These are phyloP conservation scores for Aspergillus melleus DNA, from an alignment of 2,329 filamentous ascomycete species.

Conservation along the genomic window DNA sequence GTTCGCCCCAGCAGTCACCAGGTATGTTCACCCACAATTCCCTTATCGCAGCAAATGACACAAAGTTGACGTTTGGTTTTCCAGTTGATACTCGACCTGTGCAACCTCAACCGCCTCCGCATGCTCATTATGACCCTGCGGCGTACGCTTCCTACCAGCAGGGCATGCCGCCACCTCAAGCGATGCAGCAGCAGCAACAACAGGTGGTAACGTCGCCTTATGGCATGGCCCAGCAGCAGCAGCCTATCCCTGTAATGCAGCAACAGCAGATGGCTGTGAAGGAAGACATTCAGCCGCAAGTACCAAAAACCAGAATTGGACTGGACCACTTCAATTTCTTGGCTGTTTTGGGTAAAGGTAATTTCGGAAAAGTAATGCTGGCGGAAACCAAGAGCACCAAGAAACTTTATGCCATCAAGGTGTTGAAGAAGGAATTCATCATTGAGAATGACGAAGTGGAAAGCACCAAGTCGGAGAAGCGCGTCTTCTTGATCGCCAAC, in stretches of 20 bases:
- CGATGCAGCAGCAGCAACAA: slow-evolving; percentile 19
- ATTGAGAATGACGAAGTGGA: slow-evolving; percentile 99
- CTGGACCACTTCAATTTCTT: slow-evolving; percentile 99
- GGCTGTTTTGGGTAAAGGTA: slow-evolving; percentile 95
- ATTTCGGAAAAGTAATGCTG: slow-evolving; percentile 99
- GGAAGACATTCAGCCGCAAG: slow-evolving; percentile 33
- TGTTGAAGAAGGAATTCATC: slow-evolving; percentile 99
- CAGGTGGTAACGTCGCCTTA: slow-evolving; percentile 24
- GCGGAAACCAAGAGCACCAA: slow-evolving; percentile 92
- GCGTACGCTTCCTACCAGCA: slow-evolving; percentile 42
- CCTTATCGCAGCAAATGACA: slow-evolving; percentile 26
- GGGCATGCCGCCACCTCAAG: slow-evolving; percentile 25
- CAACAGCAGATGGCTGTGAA: slow-evolving; percentile 27
- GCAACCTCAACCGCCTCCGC: slow-evolving; percentile 46
- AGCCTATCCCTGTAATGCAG: slow-evolving; percentile 19
- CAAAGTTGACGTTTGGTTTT: slow-evolving; percentile 36
- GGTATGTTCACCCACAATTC: slow-evolving; percentile 28
- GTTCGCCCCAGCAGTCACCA: slow-evolving; percentile 44
- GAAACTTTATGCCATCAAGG: slow-evolving; percentile 96
- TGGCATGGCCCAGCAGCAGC: slow-evolving; percentile 28
- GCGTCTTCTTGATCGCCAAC: slow-evolving; percentile 95
- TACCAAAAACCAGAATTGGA: slow-evolving; percentile 68
- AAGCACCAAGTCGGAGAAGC: slow-evolving; percentile 95
- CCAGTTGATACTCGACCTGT: slow-evolving; percentile 42
- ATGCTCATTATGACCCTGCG: slow-evolving; percentile 47